These are phyloP conservation scores for Magnaporthiopsis poae DNA, from an alignment of 2,329 filamentous ascomycete genomes.

Conservation along the genomic window DNA sequence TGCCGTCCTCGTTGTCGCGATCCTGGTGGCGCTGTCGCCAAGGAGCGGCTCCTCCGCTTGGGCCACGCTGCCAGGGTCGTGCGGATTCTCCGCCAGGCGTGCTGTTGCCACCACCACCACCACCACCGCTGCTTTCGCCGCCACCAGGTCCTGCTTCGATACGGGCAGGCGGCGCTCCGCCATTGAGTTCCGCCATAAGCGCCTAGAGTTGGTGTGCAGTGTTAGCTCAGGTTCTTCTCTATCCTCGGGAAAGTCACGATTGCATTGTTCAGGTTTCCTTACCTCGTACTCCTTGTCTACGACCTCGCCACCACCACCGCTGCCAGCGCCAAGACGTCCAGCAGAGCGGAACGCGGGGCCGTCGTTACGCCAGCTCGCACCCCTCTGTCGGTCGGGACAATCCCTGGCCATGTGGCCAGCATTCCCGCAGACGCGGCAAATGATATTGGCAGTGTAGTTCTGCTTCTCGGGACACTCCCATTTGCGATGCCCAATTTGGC, in stretches of 20 bases:
- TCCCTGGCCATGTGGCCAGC: constrained; percentile 97
- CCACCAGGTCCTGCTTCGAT: constrained; percentile 13
- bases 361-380: constrained; percentile 77
- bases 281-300: constrained; percentile 93
- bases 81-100: constrained; percentile 28
- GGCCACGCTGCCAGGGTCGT: constrained; percentile 82
- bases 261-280: constrained; percentile 26
- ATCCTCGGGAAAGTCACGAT: neutral
- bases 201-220: constrained; percentile 40
- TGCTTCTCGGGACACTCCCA: constrained; percentile 96
- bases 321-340: constrained; percentile 59
- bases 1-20: constrained; percentile 32
- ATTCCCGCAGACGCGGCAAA: constrained; percentile 95
- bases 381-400: constrained; percentile 87
- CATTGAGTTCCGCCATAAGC: constrained; percentile 95
- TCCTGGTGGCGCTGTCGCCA: constrained; percentile 52
- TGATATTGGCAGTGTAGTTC: constrained; percentile 98
- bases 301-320: constrained; percentile 66
- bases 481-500: constrained; percentile 96
- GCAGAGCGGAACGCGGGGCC: constrained; percentile 35
- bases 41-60: constrained; percentile 73
- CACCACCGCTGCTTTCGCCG: constrained; percentile 41
- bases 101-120: neutral
- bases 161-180: constrained; percentile 28
- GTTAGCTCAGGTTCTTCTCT: neutral